A percentile compares a stretch with the other conserved stretches of the same genome.
phyloP scores from a whole-genome alignment of 345 rosid genomes.

The Brassica rapa region DNA sequence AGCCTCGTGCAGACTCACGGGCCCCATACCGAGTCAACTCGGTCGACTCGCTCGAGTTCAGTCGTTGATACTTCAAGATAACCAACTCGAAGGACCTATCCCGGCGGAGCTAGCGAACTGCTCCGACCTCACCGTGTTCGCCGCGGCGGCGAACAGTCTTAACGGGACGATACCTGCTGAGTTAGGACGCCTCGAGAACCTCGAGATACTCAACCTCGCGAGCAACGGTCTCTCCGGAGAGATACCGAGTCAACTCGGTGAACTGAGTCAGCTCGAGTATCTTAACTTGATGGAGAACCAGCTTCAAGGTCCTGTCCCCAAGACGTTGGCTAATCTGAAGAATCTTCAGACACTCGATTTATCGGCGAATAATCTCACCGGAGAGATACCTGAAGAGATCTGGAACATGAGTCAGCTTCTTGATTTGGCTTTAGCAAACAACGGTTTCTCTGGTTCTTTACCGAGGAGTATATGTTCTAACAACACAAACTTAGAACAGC shows the following conservation, averaged over 20 bases:
- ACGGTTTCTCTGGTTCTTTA: conserved; percentile 59
- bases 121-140: conserved; percentile 54
- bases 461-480: conserved; percentile 61
- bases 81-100: conserved; percentile 67
- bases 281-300: conserved; percentile 69
- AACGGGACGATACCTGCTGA: conserved; percentile 76
- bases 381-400: conserved; percentile 69
- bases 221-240: conserved; percentile 77
- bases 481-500: conserved; percentile 50
- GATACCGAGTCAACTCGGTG: conserved; percentile 63
- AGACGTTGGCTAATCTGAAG: conserved; percentile 47
- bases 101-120: conserved; percentile 79
- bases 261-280: conserved; percentile 58
- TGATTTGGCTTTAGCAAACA: conserved; percentile 59
- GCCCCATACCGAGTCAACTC: conserved; percentile 66
- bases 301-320: conserved; percentile 67
- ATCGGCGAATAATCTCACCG: conserved; percentile 67
- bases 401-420: conserved; percentile 69
- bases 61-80: conserved; percentile 61
- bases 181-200: conserved; percentile 54
- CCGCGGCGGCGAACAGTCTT: conserved; percentile 60
- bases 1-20: conserved; percentile 76
- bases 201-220: conserved; percentile 62
- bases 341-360: conserved; percentile 70
- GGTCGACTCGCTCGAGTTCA: conserved; percentile 52